Evolutionary conservation across 371 early-diverging fungal genomes (phyloP), one percentile per base, ranked within the genome.

Genomic region (Mortierella sp.): DNA sequence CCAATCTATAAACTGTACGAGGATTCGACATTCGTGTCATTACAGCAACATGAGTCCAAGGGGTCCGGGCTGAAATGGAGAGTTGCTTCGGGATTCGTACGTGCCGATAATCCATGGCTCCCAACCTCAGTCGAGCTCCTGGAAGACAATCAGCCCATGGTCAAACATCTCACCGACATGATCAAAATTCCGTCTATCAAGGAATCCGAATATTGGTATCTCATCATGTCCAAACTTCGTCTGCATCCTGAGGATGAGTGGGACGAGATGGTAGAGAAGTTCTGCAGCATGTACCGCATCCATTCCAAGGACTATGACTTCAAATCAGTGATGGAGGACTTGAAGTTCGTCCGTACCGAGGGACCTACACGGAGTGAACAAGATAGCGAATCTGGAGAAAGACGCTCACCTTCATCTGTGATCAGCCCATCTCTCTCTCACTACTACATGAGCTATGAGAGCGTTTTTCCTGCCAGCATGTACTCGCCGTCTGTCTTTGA

Each of bases 131-230:
- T 65, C 13, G 47, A 26, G 0, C 66, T 71, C 2, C 46, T 71
- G 2, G 48, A 28, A 1, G 61, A 52, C 18, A 54, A 38, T 1
- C 72, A 71, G 23, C 57, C 23, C 2, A 26, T 64, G 61, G n/a
- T 24, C 5, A 13, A 19, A 0, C 52, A 60, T 8, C 34, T 71
- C 0, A 27, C 18, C 0, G 5, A 26, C 12, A 1, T 64, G 34
- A 10, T 61, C 26, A 27, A 26, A 0, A 23, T 61, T 0, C 42
- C 24, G 2, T 5, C 30, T 12, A 48, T 65, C 6, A 30, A 46
- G 0, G 72, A 61, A 34, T 48, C 65, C 12, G 43, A 58, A 34
- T 71, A 71, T 42, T 71, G 72, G 72, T 39, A 24, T 28, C 16
- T 23, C 18, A 46, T 65, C 27, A 14, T 65, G 8, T n/a, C 61